A percentile compares a stretch with the other conserved stretches of the same genome.
phyloP scores from a whole-genome alignment of 208 protist species.

The Phytomonas francai region DNA sequence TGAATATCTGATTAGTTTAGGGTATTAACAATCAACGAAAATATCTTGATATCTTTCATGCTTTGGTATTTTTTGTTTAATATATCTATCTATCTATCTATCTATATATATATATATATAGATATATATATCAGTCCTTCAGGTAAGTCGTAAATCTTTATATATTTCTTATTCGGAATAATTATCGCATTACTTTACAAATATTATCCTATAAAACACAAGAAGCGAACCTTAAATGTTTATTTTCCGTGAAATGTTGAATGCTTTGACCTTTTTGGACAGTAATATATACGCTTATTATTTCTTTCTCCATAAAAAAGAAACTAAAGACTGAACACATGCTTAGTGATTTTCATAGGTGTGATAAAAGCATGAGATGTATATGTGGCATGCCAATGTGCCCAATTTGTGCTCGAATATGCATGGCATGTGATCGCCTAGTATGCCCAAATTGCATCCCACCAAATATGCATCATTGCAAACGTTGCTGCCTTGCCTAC shows the following conservation, averaged over 20 bases:
- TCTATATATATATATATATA: not conserved
- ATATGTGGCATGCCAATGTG: slow-evolving; percentile 47
- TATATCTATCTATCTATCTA: not conserved
- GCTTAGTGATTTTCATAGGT: slow-evolving; percentile 22
- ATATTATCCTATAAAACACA: not conserved
- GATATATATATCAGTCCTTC: not conserved
- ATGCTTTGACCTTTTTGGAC: slow-evolving; percentile 6
- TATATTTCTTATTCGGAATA: not conserved
- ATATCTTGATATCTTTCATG: not conserved
- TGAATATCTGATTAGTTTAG: slow-evolving; percentile 81
- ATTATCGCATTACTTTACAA: slow-evolving; percentile 5
- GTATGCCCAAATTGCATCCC: slow-evolving; percentile 54
- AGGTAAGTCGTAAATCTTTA: not conserved
- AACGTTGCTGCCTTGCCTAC: slow-evolving; percentile 57
- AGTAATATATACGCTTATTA: slow-evolving; percentile 7
- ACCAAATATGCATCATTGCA: slow-evolving; percentile 58
- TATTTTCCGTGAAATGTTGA: slow-evolving; percentile 12
- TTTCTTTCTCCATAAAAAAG: slow-evolving; percentile 14
- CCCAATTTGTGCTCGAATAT: slow-evolving; percentile 47
- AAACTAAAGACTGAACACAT: not conserved
- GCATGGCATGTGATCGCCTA: slow-evolving; percentile 52
- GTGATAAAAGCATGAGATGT: slow-evolving; percentile 33
- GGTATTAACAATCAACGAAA: slow-evolving; percentile 32
- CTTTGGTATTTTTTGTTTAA: not conserved
- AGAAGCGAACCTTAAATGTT: not conserved